Percentiles rank a stretch among this genome's conserved stretches.
Evolutionary conservation across 192 early-diverging fungal species (phyloP).

Genomic region (Funneliformis geosporum): DNA sequence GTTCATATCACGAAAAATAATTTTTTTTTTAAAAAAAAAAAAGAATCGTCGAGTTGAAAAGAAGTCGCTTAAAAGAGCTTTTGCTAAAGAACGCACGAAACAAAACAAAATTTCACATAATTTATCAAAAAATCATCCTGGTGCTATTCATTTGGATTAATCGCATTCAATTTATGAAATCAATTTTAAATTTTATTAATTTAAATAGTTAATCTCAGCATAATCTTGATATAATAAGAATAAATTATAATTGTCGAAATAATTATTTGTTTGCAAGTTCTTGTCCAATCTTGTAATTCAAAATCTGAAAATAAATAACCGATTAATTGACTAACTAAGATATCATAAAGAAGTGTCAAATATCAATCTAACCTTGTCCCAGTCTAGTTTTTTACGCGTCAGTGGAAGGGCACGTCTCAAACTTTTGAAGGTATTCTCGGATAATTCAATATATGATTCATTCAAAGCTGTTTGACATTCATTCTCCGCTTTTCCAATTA

Average conservation of each 20-base stretch:
- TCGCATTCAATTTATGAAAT: background rate
- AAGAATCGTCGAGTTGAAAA: constrained; percentile 69
- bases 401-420: constrained; percentile 88
- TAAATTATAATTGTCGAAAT: background rate
- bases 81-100: constrained; percentile 65
- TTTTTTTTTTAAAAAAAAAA: constrained; percentile 37
- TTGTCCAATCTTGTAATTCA: constrained; percentile 33
- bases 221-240: background rate
- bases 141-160: constrained; percentile 51
- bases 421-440: constrained; percentile 88
- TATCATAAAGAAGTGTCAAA: background rate
- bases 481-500: constrained; percentile 71
- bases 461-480: constrained; percentile 86
- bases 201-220: too few species aligned
- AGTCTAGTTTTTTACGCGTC: constrained; percentile 91
- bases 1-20: background rate
- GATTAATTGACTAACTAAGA: too few species aligned
- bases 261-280: constrained; percentile 20
- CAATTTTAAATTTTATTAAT: background rate
- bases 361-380: constrained; percentile 64
- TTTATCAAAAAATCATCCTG: constrained; percentile 46
- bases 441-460: constrained; percentile 75
- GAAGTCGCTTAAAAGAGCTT: constrained; percentile 79
- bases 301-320: background rate
- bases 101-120: constrained; percentile 63